These are phyloP conservation scores for Tricladium varicosporioides DNA, from an alignment of 2,329 filamentous ascomycete genomes.

Conservation along the genomic window DNA sequence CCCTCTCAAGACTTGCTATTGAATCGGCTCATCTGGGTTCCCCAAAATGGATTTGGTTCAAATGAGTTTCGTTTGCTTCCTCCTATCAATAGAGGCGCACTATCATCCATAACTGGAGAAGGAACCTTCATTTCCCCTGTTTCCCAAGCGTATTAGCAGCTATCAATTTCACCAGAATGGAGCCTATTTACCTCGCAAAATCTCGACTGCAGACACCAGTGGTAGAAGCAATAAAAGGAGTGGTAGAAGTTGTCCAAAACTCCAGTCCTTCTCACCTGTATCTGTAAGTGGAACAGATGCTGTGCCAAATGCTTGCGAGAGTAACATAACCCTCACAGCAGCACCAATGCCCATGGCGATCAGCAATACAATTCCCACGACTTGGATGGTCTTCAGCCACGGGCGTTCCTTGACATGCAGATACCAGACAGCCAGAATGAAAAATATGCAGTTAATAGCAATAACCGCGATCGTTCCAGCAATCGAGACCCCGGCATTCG, in stretches of 20 bases:
- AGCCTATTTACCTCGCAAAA: constrained; percentile 46
- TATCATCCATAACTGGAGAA: constrained; percentile 41
- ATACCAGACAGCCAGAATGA: constrained; percentile 61
- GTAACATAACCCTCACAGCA: constrained; percentile 52
- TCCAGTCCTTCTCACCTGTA: constrained; percentile 55
- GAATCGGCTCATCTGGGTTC: constrained; percentile 13
- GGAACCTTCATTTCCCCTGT: constrained; percentile 37
- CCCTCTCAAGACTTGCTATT: too few species aligned
- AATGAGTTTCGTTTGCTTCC: constrained; percentile 40
- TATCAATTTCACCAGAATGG: background rate
- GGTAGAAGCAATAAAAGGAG: constrained; percentile 59
- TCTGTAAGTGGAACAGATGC: constrained; percentile 51
- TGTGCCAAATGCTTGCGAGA: constrained; percentile 59
- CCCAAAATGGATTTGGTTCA: constrained; percentile 47
- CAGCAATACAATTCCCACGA: constrained; percentile 48
- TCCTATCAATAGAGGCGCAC: constrained; percentile 39
- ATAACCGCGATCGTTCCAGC: constrained; percentile 62
- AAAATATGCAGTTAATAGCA: constrained; percentile 56
- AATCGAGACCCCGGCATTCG: constrained; percentile 47
- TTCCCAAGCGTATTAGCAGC: background rate
- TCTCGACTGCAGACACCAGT: constrained; percentile 58
- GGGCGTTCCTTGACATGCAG: constrained; percentile 53
- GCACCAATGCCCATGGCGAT: constrained; percentile 56
- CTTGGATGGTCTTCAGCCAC: constrained; percentile 55
- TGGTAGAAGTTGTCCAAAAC: constrained; percentile 61